phyloP scores from a whole-genome alignment of 192 early-diverging fungal species.

The Piromyces finnis region DNA sequence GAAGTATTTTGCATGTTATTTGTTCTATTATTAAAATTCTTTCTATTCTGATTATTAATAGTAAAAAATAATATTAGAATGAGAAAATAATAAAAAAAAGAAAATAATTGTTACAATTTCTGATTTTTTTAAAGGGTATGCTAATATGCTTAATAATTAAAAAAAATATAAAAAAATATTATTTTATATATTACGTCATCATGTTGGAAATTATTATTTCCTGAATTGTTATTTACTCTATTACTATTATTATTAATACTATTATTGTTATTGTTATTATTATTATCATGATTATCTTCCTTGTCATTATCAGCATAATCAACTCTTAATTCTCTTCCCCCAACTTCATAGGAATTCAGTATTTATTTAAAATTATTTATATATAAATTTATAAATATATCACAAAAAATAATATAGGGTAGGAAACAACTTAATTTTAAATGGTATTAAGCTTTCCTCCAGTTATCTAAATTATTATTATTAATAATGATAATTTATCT shows the following conservation, averaged over 20 bases:
- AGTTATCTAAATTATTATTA: not conserved
- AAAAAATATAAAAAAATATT: too few relatives aligned
- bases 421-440: not conserved
- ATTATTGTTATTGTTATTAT: not conserved
- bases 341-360: slow-evolving; percentile 76
- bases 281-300: slow-evolving; percentile 14
- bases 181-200: not conserved
- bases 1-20: not conserved
- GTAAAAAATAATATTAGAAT: too few relatives aligned
- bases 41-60: not conserved
- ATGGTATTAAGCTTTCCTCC: not conserved
- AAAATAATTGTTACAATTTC: too few relatives aligned
- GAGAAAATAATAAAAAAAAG: too few relatives aligned
- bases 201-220: not conserved
- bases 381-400: not conserved
- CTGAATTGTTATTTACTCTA: not conserved
- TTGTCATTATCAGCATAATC: slow-evolving; percentile 79
- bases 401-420: not conserved
- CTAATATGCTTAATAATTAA: too few relatives aligned
- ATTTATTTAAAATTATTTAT: slow-evolving; percentile 1
- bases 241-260: not conserved
- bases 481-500: slow-evolving; percentile 1
- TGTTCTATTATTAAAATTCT: not conserved
- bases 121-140: too few relatives aligned
- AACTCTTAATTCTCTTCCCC: slow-evolving; percentile 71